Conservation (phyloP, 2,329 filamentous ascomycete genomes). For the Microdochium trichocladiopsis region DNA sequence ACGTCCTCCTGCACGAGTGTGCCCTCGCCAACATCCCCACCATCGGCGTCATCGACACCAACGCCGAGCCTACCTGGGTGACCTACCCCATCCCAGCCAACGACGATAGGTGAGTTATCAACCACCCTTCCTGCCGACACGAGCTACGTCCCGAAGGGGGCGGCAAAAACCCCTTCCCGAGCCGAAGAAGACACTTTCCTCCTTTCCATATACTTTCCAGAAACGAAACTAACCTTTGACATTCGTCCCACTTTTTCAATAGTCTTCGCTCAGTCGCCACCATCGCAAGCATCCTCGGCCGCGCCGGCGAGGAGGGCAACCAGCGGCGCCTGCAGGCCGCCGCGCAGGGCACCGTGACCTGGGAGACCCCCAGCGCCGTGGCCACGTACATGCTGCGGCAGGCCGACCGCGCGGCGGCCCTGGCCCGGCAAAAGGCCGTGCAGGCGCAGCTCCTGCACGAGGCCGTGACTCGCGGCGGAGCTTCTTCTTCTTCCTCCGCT, state of each 20-base stretch:
- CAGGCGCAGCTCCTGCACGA: not conserved
- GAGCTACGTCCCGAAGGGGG: too few relatives aligned
- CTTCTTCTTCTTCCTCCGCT: not conserved
- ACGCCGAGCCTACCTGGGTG: slow-evolving; percentile 86
- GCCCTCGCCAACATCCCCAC: slow-evolving; percentile 83
- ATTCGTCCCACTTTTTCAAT: not conserved
- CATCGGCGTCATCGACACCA: slow-evolving; percentile 90
- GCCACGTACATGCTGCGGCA: not conserved
- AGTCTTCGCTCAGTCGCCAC: slow-evolving; percentile 77
- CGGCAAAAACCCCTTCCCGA: too few relatives aligned
- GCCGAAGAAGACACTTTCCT: too few relatives aligned
- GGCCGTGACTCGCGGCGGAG: not conserved
- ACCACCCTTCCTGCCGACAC: too few relatives aligned
- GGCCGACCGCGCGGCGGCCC: not conserved
- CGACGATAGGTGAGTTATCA: slow-evolving; percentile 68
- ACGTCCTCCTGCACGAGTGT: slow-evolving; percentile 84
- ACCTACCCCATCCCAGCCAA: slow-evolving; percentile 97
- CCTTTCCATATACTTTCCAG: not conserved
- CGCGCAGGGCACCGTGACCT: slow-evolving; percentile 54
- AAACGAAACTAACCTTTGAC: not conserved
- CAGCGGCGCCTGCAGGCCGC: slow-evolving; percentile 58
- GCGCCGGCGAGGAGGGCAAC: slow-evolving; percentile 75
- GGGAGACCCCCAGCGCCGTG: slow-evolving; percentile 34
- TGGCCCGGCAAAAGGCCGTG: not conserved
- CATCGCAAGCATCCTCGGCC: slow-evolving; percentile 78